These are phyloP conservation scores for Crithidia fasciculata DNA, from an alignment of 208 protist species.

Conservation along the genomic window DNA sequence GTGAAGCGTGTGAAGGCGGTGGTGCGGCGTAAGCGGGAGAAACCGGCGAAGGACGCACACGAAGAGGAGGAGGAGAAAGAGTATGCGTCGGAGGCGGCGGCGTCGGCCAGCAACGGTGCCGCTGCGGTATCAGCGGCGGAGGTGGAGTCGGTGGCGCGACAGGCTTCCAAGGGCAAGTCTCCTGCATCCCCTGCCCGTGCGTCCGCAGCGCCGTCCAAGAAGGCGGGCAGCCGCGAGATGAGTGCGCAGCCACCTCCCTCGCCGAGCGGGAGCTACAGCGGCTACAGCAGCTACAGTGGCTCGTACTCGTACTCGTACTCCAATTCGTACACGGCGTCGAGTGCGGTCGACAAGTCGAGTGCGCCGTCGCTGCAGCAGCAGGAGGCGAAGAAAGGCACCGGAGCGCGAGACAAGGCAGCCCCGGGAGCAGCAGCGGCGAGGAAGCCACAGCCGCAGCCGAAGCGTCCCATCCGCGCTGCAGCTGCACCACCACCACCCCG, in stretches of 20 bases:
- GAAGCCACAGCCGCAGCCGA: background rate
- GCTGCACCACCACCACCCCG: background rate
- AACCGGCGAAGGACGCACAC: constrained; percentile 2
- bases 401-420: background rate
- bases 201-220: constrained; percentile 1
- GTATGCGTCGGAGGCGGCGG: background rate
- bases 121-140: background rate
- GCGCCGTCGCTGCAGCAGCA: background rate
- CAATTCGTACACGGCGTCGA: constrained; percentile 24
- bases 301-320: constrained; percentile 32
- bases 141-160: too few relatives aligned
- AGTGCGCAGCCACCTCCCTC: background rate
- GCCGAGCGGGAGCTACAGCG: constrained; percentile 11
- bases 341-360: background rate
- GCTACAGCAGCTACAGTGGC: constrained; percentile 19
- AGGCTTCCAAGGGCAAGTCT: background rate
- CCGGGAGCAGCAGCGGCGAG: background rate
- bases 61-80: background rate
- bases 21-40: constrained; percentile 13
- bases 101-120: background rate
- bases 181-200: background rate
- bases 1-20: constrained; percentile 16
- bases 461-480: background rate
- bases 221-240: background rate
- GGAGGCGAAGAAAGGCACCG: background rate